Percentiles rank a stretch among this genome's conserved stretches.
Evolutionary conservation across 495 filamentous ascomycete genomes (phyloP).

Genomic region (Eremomyces bilateralis): DNA sequence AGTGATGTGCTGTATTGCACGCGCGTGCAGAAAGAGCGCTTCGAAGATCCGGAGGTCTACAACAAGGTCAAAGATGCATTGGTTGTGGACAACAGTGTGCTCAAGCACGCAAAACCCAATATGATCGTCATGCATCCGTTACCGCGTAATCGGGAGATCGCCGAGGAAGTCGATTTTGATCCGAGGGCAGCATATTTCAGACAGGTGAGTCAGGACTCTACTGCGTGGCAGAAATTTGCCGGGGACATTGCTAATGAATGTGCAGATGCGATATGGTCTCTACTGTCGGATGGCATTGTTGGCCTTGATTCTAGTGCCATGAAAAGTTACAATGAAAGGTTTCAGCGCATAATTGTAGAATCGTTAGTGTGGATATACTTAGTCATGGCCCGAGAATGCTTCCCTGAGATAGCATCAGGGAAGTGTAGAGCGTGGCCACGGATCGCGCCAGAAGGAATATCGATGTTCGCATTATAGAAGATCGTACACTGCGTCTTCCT

Average conservation of each 20-base stretch:
- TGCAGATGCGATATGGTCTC: constrained; percentile 89
- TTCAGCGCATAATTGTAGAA: not conserved
- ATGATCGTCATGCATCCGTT: constrained; percentile 93
- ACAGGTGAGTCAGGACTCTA: constrained; percentile 48
- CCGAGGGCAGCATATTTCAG: constrained; percentile 93
- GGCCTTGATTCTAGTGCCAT: constrained; percentile 66
- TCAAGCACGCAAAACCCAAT: constrained; percentile 73
- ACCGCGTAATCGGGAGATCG: constrained; percentile 77
- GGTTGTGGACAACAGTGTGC: constrained; percentile 70
- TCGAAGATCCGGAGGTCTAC: constrained; percentile 54
- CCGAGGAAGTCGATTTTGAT: constrained; percentile 93
- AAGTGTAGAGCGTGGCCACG: too few relatives aligned
- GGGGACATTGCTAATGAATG: constrained; percentile 19
- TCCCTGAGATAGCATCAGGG: too few relatives aligned
- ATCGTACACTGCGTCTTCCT: too few relatives aligned
- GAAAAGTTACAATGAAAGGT: constrained; percentile 8
- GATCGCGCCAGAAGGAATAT: too few relatives aligned
- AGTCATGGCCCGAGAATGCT: too few relatives aligned
- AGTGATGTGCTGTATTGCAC: constrained; percentile 93
- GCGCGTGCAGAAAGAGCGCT: constrained; percentile 87
- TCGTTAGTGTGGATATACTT: too few relatives aligned
- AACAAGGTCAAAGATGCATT: constrained; percentile 73
- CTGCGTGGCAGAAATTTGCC: not conserved
- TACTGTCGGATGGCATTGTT: constrained; percentile 95
- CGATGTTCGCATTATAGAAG: too few relatives aligned